A percentile compares a stretch with the other conserved stretches of the same genome.
phyloP scores from a whole-genome alignment of 768 basidiomycete species.

The Polyporus arcularius region DNA sequence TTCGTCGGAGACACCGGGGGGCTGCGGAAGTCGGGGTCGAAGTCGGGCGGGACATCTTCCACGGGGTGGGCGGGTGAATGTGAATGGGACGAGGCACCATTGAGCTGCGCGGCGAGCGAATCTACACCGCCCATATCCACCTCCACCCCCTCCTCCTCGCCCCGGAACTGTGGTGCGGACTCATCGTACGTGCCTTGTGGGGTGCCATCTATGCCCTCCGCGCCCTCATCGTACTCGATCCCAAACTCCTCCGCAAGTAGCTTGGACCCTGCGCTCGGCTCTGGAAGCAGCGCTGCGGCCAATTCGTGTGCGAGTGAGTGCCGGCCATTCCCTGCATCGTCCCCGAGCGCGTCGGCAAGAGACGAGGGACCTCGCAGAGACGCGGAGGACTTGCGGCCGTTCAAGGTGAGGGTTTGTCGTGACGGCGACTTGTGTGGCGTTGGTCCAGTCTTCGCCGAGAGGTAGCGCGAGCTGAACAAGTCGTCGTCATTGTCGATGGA shows the following conservation, averaged over 20 bases:
- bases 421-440: slow-evolving; percentile 33
- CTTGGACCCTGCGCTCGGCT: slow-evolving; percentile 76
- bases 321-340: slow-evolving; percentile 45
- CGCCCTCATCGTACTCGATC: slow-evolving; percentile 86
- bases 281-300: slow-evolving; percentile 85
- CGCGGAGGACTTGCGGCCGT: slow-evolving; percentile 48
- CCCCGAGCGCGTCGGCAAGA: slow-evolving; percentile 40
- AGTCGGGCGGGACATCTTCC: slow-evolving; percentile 34
- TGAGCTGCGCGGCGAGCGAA: slow-evolving; percentile 20
- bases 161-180: slow-evolving; percentile 30
- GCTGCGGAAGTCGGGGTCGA: slow-evolving; percentile 48
- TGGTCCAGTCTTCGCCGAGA: slow-evolving; percentile 24
- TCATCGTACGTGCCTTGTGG: slow-evolving; percentile 31
- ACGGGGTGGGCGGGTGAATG: slow-evolving; percentile 20
- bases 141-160: slow-evolving; percentile 21
- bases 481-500: slow-evolving; percentile 23
- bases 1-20: slow-evolving; percentile 34
- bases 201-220: slow-evolving; percentile 73
- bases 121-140: slow-evolving; percentile 3
- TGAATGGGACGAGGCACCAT: not conserved
- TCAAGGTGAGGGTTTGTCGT: slow-evolving; percentile 30
- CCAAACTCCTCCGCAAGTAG: slow-evolving; percentile 87
- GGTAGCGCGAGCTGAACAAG: slow-evolving; percentile 32
- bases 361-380: slow-evolving; percentile 47
- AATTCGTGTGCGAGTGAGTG: slow-evolving; percentile 87